Conservation (phyloP, 1,284 basidiomycete genomes). For the Violaceomyces palustris region DNA sequence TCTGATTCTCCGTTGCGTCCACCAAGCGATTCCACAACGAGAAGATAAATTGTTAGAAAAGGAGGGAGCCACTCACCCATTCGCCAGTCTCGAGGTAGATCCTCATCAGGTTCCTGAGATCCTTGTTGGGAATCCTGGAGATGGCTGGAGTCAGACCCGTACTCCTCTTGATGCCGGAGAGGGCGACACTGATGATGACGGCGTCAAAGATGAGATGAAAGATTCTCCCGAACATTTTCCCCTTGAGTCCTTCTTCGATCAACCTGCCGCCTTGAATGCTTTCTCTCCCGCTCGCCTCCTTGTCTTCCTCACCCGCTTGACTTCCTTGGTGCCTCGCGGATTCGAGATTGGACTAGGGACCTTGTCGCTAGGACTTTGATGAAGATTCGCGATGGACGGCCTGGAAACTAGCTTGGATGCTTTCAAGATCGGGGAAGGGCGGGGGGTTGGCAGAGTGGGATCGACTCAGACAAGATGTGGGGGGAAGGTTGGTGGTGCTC, state of each 20-base stretch:
- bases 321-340: too few relatives aligned
- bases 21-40: background rate
- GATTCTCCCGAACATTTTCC: constrained; percentile 47
- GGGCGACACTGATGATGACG: constrained; percentile 44
- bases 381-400: too few relatives aligned
- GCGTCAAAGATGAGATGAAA: constrained; percentile 48
- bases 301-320: background rate
- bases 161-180: constrained; percentile 49
- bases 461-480: too few relatives aligned
- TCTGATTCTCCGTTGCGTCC: too few relatives aligned
- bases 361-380: too few relatives aligned
- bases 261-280: constrained; percentile 3
- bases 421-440: too few relatives aligned
- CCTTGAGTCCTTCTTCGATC: constrained; percentile 16
- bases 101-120: constrained; percentile 43
- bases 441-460: too few relatives aligned
- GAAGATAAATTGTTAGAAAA: background rate
- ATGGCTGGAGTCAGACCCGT: constrained; percentile 46
- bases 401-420: too few relatives aligned
- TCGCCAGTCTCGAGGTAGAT: constrained; percentile 50
- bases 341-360: too few relatives aligned
- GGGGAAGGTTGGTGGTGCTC: too few relatives aligned
- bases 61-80: constrained; percentile 36
- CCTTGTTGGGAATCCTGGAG: constrained; percentile 39
- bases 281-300: background rate